Base-by-base conservation (phyloP, 768 basidiomycete species). In the Mycena kentingensis region DNA sequence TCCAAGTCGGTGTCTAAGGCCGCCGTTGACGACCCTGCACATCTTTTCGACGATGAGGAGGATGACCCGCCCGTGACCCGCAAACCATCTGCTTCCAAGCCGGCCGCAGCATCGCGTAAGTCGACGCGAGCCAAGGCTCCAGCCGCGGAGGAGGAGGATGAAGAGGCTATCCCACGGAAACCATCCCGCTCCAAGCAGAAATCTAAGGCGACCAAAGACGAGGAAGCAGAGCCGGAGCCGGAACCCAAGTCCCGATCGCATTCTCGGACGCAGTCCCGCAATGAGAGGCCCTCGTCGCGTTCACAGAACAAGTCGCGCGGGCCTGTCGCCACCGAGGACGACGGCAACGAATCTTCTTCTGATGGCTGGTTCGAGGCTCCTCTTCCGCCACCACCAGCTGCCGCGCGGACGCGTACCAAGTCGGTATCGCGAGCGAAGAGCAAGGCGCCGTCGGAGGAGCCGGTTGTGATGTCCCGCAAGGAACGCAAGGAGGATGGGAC, bases 171-270 rank as follows among this genome's bases (percentile, higher is more conserved):
- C 25, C 50, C 48, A 22, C 55, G 55, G 24, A 63, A 65, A 50
- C 37, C 60, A n/a, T 64, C 68, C 5, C 57, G 63, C 21, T 56
- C 63, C 12, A 69, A 66, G 51, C 24, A 62, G 7, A 66, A 66
- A 48, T 31, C 59, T 1, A 62, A 64, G 27, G 46, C 37, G 10
- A 50, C 47, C 15, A 47, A 32, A 11, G 53, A 35, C 2, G 47
- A 46, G 16, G 45, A 49, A 12, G 55, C 47, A 43, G 48, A 52
- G 22, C 2, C 46, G 43, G 50, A 57, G 24, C 25, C 36, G 55
- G 51, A 34, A 58, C 62, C 16, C 56, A 58, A 11, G 57, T 44
- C 55, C 5, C 51, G 43, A 10, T 64, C 63, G 48, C 49, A 54
- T 29, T 54, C 61, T 7, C 63, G 60, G 27, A 31, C 61, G 18